phyloP scores from a whole-genome alignment of 2,329 filamentous ascomycete genomes.

The Pyrenophora teres region DNA sequence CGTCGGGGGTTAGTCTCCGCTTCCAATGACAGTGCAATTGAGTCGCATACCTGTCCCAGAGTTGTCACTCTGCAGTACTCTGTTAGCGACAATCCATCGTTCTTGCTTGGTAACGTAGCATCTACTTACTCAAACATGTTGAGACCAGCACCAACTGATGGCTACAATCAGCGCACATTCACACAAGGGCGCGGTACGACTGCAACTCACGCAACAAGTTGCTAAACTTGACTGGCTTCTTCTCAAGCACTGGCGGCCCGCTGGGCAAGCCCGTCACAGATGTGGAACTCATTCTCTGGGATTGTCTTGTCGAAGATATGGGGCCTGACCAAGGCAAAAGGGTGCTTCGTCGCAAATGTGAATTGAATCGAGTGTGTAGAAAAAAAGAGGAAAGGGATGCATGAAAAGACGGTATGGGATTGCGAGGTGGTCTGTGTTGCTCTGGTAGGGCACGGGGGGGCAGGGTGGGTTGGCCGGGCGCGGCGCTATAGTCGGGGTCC shows the following conservation, averaged over 20 bases:
- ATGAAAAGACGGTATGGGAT: constrained; percentile 19
- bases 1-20: constrained; percentile 56
- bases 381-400: constrained; percentile 20
- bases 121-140: constrained; percentile 84
- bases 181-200: background rate
- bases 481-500: constrained; percentile 21
- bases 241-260: constrained; percentile 71
- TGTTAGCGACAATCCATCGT: constrained; percentile 13
- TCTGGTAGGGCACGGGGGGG: background rate
- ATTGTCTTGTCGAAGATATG: constrained; percentile 55
- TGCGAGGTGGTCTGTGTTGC: constrained; percentile 33
- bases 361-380: constrained; percentile 17
- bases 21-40: background rate
- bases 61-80: constrained; percentile 62
- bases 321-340: constrained; percentile 98
- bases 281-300: constrained; percentile 59
- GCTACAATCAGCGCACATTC: constrained; percentile 33
- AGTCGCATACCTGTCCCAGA: constrained; percentile 62
- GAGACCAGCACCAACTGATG: constrained; percentile 78
- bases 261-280: constrained; percentile 52
- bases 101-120: constrained; percentile 6
- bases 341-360: constrained; percentile 77
- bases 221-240: constrained; percentile 99
- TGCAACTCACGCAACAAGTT: constrained; percentile 77
- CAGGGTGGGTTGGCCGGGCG: constrained; percentile 15